phyloP scores from a whole-genome alignment of 768 basidiomycete genomes.

The Collybiopsis luxurians region DNA sequence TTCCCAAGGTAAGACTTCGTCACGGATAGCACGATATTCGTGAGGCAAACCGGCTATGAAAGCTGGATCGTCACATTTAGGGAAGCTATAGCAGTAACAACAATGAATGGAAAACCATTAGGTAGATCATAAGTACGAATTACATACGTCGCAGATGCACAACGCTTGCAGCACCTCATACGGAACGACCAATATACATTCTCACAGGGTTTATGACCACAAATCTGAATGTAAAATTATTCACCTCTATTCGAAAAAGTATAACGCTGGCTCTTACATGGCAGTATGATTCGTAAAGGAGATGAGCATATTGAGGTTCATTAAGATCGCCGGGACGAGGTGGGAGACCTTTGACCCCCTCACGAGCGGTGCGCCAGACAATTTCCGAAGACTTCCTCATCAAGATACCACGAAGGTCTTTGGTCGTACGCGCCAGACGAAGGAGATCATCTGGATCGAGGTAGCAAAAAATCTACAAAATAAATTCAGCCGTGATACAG shows the following conservation, averaged over 20 bases:
- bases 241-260: neutral
- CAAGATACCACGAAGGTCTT: conserved; percentile 44
- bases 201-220: conserved; percentile 27
- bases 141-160: conserved; percentile 23
- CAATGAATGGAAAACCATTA: neutral
- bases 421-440: conserved; percentile 46
- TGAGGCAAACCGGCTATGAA: neutral
- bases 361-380: conserved; percentile 47
- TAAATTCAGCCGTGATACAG: too few species aligned
- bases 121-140: too few species aligned
- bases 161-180: conserved; percentile 31
- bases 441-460: conserved; percentile 50
- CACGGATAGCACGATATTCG: neutral
- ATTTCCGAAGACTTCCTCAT: conserved; percentile 42
- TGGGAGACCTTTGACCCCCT: conserved; percentile 42
- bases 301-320: conserved; percentile 50
- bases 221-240: conserved; percentile 24
- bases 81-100: too few species aligned
- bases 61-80: neutral
- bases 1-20: neutral
- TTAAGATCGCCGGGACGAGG: conserved; percentile 45
- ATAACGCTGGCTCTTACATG: neutral
- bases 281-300: conserved; percentile 48
- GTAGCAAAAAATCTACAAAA: conserved; percentile 46
- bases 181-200: conserved; percentile 27